Conservation (phyloP, 352 stramenopile species). For the Pythium insidiosum region DNA sequence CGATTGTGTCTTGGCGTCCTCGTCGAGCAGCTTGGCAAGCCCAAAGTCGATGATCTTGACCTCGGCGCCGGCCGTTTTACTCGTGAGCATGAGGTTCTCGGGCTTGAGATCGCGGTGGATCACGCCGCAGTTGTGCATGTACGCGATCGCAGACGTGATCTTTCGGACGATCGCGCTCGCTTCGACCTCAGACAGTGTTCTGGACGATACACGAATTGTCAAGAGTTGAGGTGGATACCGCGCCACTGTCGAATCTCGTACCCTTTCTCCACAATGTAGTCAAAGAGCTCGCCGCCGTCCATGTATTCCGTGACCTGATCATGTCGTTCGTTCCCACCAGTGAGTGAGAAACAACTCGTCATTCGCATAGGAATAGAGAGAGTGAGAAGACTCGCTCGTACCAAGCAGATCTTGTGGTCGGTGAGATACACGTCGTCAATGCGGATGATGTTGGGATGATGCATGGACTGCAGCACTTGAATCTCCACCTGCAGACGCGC, state of each 20-base stretch:
- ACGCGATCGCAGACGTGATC: conserved; percentile 85
- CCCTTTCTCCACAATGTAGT: conserved; percentile 88
- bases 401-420: conserved; percentile 83
- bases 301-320: conserved; percentile 83
- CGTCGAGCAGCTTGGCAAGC: conserved; percentile 90
- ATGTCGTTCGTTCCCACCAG: background rate
- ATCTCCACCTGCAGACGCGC: conserved; percentile 54
- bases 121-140: conserved; percentile 84
- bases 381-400: conserved; percentile 13
- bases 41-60: conserved; percentile 99
- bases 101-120: conserved; percentile 89
- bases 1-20: conserved; percentile 72
- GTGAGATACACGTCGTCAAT: conserved; percentile 85
- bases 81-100: conserved; percentile 85
- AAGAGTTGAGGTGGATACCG: no score
- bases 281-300: conserved; percentile 83
- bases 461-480: conserved; percentile 85
- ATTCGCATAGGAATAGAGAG: no score
- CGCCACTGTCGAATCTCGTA: no score
- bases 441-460: conserved; percentile 87
- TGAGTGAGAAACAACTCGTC: no score
- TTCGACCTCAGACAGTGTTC: conserved; percentile 82
- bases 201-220: conserved; percentile 10
- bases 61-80: conserved; percentile 60
- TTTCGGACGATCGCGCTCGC: conserved; percentile 83